Evolutionary conservation across 169 alveolate genomes (phyloP).

Genomic region (Perkinsus chesapeaki): DNA sequence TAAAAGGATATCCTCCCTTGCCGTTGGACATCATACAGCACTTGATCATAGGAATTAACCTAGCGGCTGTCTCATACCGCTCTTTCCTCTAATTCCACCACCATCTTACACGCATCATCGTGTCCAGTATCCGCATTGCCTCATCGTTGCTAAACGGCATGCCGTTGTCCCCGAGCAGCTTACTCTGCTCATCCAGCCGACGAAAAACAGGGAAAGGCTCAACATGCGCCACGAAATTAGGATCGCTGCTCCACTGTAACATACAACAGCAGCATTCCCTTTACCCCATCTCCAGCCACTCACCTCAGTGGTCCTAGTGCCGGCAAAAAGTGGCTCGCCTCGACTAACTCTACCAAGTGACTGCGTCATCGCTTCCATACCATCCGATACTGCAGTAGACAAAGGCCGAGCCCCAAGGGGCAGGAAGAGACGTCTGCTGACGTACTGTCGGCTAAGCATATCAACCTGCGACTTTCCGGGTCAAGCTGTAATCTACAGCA

Average conservation of each 20-base stretch:
- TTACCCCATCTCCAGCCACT: background rate
- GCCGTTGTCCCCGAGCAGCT: background rate
- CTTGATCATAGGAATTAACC: conserved; percentile 61
- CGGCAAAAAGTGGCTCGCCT: background rate
- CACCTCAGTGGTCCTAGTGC: background rate
- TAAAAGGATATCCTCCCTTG: conserved; percentile 87
- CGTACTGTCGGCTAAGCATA: no score
- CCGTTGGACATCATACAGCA: conserved; percentile 66
- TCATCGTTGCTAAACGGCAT: conserved; percentile 29
- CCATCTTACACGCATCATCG: conserved; percentile 12
- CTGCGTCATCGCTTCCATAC: background rate
- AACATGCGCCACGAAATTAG: background rate
- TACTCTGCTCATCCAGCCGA: background rate
- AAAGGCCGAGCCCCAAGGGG: no score
- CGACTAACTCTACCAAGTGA: background rate
- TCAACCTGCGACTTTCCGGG: no score
- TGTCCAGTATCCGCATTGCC: conserved; percentile 23
- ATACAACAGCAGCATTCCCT: background rate
- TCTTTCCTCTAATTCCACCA: no score
- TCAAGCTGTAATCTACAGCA: background rate
- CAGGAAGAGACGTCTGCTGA: no score
- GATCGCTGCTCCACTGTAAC: background rate
- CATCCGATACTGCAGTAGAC: no score
- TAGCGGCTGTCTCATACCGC: conserved; percentile 46
- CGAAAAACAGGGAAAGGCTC: conserved; percentile 12